Conservation (phyloP, 352 stramenopile genomes). For the Pythium aristosporum region DNA sequence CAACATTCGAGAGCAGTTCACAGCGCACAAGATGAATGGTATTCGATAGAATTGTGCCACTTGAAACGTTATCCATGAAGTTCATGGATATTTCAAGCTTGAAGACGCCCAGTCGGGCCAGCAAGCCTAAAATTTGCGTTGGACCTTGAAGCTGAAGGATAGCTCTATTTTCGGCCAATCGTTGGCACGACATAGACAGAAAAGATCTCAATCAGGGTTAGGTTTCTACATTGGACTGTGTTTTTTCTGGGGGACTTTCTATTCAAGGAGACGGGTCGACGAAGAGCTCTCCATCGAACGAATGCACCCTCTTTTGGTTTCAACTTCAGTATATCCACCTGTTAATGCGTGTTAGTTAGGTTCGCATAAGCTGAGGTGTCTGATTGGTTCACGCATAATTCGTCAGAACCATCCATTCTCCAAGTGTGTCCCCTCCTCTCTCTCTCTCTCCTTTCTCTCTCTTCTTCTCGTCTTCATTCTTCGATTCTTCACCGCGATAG, state of each 20-base stretch:
- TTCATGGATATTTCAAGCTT: too few relatives aligned
- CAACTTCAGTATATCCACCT: neutral
- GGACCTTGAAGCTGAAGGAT: neutral
- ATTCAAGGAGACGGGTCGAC: neutral
- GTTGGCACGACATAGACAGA: neutral
- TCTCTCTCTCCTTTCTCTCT: neutral
- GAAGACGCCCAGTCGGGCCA: too few relatives aligned
- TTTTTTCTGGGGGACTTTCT: neutral
- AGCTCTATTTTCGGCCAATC: neutral
- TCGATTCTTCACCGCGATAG: neutral
- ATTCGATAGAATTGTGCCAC: too few relatives aligned
- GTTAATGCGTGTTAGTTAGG: neutral
- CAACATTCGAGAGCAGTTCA: too few relatives aligned
- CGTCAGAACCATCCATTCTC: slow-evolving; percentile 7
- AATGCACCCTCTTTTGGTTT: slow-evolving; percentile 4
- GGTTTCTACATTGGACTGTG: neutral
- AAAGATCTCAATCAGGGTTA: slow-evolving; percentile 2
- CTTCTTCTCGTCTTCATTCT: slow-evolving; percentile 1
- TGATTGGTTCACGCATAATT: slow-evolving; percentile 12
- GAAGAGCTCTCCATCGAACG: neutral
- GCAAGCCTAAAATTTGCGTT: neutral
- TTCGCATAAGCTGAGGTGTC: neutral
- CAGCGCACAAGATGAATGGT: too few relatives aligned
- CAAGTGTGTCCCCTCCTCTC: neutral
- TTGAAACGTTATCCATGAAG: too few relatives aligned